These are phyloP conservation scores for Fagus sylvatica DNA, from an alignment of 306 rosid genomes.

Conservation along the genomic window DNA sequence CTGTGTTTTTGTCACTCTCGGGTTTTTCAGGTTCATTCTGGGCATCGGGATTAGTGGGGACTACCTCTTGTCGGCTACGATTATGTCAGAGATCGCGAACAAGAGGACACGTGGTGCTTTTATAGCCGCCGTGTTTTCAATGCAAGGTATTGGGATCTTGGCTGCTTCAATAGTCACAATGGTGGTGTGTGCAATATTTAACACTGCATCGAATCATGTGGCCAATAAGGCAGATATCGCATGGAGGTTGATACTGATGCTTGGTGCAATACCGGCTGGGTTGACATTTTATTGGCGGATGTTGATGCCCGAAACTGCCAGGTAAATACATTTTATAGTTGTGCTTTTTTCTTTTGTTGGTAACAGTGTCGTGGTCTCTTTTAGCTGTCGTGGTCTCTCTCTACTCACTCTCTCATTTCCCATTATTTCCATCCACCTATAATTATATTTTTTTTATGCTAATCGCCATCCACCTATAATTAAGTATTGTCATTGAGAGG, in stretches of 20 bases:
- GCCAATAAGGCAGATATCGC: constrained; percentile 58
- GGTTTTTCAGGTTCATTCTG: constrained; percentile 63
- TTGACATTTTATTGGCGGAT: constrained; percentile 81
- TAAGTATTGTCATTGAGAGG: no score
- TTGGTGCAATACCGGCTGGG: constrained; percentile 72
- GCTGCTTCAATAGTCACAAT: constrained; percentile 60
- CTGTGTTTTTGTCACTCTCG: constrained; percentile 52
- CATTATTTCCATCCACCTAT: no score
- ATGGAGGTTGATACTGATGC: constrained; percentile 73
- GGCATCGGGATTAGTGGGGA: constrained; percentile 85
- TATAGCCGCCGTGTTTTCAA: constrained; percentile 77
- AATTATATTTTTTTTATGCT: no score
- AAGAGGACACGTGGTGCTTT: constrained; percentile 72
- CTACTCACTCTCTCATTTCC: no score
- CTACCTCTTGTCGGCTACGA: constrained; percentile 75
- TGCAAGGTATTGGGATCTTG: constrained; percentile 82
- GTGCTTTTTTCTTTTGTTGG: no score
- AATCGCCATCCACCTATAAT: no score
- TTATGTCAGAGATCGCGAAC: constrained; percentile 86
- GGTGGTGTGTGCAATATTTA: constrained; percentile 48
- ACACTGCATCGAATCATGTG: constrained; percentile 15
- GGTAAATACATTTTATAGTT: constrained; percentile 31
- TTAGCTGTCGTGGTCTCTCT: no score
- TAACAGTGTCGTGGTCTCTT: no score
- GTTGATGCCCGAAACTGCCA: constrained; percentile 91